Evolutionary conservation across 441 rosid species (phyloP), one percentile per base, ranked within the genome.

Genomic region (Adansonia madagascariensis): DNA sequence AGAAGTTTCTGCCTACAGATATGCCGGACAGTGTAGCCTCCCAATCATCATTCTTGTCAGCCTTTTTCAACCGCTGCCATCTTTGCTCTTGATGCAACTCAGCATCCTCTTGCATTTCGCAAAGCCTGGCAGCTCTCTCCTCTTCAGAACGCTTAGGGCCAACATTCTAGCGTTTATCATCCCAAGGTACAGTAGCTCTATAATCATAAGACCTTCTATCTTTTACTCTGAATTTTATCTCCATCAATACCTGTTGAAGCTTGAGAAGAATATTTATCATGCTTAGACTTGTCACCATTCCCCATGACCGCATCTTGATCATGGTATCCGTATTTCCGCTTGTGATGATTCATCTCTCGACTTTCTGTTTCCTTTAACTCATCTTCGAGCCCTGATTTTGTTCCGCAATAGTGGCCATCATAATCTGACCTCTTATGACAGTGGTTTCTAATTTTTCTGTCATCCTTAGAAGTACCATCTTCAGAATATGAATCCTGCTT

Each of bases 1-100:
- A 74, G 83, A 95, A 95, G 84, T 85, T 93, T 81, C 81, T 91
- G 18, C 95, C 93, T 5, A 79, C 49, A 49, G 87, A 47, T 20
- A 75, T 55, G 18, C 77, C 82, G 79, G 89, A 78, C 63, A 69
- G 78, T 5, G 76, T 77, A 76, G 92, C 94, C 82, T 90, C 95
- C 64, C 73, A 78, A 24, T 90, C 91, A 80, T 92, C 97, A 1
- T 83, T 88, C 35, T 90, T 97, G 11, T 90, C 97, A 4, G 97
- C 95, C 78, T 86, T 92, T 87, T 83, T 92, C 81, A 95, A 63
- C 47, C 98, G 91, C 83, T 84, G 92, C 94, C 97, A 93, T 78
- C 99, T 89, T 63, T 92, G 97, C 75, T 90, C 97, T 74, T 91
- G 97, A 10, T 95, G 95, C 82, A 92, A 77, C 86, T 91, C 93